Percentiles rank a stretch among this genome's conserved stretches.
phyloP scores from a whole-genome alignment of 2,329 filamentous ascomycete species.

The Alternaria brassicicola region DNA sequence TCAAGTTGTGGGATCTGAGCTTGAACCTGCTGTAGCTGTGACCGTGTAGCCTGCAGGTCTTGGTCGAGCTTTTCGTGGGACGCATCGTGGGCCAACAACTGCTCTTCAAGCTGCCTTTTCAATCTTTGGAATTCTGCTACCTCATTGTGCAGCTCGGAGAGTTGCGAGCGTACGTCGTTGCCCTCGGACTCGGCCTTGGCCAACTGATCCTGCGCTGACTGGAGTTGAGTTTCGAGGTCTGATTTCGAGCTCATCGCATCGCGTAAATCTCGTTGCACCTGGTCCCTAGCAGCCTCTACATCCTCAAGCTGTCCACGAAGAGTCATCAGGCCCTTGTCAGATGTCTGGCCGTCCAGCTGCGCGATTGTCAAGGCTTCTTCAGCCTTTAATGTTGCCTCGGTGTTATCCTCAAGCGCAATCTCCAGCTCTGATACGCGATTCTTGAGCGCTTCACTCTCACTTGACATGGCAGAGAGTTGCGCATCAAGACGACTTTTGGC shows the following conservation, averaged over 20 bases:
- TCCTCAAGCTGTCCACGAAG: slow-evolving; percentile 17
- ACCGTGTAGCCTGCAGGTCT: slow-evolving; percentile 20
- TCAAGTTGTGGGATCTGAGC: slow-evolving; percentile 16
- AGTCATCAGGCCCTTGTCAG: slow-evolving; percentile 13
- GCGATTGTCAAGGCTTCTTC: slow-evolving; percentile 15
- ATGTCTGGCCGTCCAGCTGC: slow-evolving; percentile 15
- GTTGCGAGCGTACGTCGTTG: slow-evolving; percentile 14
- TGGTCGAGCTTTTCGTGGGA: slow-evolving; percentile 23
- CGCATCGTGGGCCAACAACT: slow-evolving; percentile 19
- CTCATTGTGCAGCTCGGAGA: slow-evolving; percentile 26
- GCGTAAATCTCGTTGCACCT: slow-evolving; percentile 12
- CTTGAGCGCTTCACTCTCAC: slow-evolving; percentile 18
- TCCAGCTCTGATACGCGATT: slow-evolving; percentile 23
- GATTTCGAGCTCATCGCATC: slow-evolving; percentile 5
- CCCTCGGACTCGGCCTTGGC: slow-evolving; percentile 16
- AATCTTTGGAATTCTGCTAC: slow-evolving; percentile 16
- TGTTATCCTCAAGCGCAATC: slow-evolving; percentile 5
- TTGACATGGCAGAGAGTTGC: slow-evolving; percentile 15
- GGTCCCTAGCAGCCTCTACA: slow-evolving; percentile 8
- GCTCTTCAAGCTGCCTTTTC: slow-evolving; percentile 29
- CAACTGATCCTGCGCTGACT: slow-evolving; percentile 16
- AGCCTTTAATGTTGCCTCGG: slow-evolving; percentile 9
- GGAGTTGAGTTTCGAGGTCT: slow-evolving; percentile 17
- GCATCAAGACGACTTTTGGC: slow-evolving; percentile 13
- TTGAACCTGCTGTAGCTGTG: slow-evolving; percentile 20